Conservation (phyloP, 2,329 filamentous ascomycete species). For the Scedosporium aurantiacum region DNA sequence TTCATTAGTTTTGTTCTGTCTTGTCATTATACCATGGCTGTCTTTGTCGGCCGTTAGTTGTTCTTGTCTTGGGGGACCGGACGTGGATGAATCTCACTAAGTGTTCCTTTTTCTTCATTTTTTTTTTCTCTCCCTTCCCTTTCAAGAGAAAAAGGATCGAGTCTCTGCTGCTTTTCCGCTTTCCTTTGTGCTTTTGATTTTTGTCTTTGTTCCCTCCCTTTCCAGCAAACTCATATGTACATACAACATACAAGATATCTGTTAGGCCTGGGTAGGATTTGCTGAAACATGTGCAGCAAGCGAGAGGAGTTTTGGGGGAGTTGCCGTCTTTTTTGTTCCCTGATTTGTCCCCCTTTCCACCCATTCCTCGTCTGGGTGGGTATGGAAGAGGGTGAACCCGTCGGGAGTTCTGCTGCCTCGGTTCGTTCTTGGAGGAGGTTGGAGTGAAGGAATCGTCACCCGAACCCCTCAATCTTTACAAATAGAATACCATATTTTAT, state of each 20-base stretch:
- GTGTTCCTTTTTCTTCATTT: neutral
- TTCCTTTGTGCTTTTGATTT: neutral
- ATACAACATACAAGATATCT: neutral
- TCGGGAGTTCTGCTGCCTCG: neutral
- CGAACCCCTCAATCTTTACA: neutral
- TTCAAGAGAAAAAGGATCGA: neutral
- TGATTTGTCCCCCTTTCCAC: neutral
- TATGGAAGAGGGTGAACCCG: neutral
- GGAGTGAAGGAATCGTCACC: neutral
- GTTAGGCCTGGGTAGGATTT: neutral
- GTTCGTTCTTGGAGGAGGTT: neutral
- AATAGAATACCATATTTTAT: neutral
- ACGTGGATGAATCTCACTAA: neutral
- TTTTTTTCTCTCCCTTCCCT: neutral
- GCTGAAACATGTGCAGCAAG: neutral
- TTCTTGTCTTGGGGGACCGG: neutral
- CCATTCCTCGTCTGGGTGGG: neutral
- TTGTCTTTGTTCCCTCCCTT: neutral
- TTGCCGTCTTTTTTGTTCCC: neutral
- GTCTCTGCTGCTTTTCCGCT: neutral
- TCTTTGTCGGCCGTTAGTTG: neutral
- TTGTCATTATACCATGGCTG: neutral
- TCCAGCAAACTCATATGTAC: constrained; percentile 1
- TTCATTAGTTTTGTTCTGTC: neutral
- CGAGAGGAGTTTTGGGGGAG: constrained; percentile 3